Percentiles rank a stretch among this genome's conserved stretches.
Evolutionary conservation across 2,329 filamentous ascomycete genomes (phyloP).

Genomic region (Xylariaceae sp.): DNA sequence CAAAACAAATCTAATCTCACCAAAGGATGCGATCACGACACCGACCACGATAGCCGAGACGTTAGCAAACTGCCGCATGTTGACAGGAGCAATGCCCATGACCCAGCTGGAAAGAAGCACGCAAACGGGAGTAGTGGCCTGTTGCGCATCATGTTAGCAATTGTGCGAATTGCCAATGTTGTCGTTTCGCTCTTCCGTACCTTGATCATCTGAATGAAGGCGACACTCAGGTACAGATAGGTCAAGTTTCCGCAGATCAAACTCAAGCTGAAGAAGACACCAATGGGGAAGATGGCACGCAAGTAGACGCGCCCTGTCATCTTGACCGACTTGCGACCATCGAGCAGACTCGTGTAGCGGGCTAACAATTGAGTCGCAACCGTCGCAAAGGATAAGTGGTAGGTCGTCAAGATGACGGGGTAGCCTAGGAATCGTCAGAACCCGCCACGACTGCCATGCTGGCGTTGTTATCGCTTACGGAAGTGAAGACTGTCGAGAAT

Average conservation of each 20-base stretch:
- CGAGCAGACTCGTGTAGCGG: constrained; percentile 80
- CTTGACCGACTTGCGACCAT: constrained; percentile 92
- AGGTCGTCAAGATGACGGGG: constrained; percentile 85
- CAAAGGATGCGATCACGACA: constrained; percentile 88
- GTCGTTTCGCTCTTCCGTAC: constrained; percentile 36
- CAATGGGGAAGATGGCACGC: constrained; percentile 89
- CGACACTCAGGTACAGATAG: constrained; percentile 90
- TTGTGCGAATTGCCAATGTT: background rate
- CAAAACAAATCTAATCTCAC: constrained; percentile 89
- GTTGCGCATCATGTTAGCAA: constrained; percentile 13
- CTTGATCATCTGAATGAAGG: constrained; percentile 99
- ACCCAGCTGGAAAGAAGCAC: constrained; percentile 86
- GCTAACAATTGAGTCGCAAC: constrained; percentile 92
- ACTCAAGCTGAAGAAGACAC: constrained; percentile 90
- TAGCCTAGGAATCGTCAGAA: constrained; percentile 46
- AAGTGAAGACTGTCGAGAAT: constrained; percentile 83
- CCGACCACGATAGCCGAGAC: constrained; percentile 92
- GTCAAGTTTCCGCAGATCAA: constrained; percentile 95
- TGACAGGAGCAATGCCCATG: constrained; percentile 77
- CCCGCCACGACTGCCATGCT: background rate
- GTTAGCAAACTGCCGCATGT: constrained; percentile 82
- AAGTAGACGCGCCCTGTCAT: constrained; percentile 95
- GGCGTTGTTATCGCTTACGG: constrained; percentile 53
- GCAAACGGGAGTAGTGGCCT: constrained; percentile 92
- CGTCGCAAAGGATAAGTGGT: constrained; percentile 90